Evolutionary conservation across 192 early-diverging fungal genomes (phyloP).

Genomic region (Coemansia sp.): DNA sequence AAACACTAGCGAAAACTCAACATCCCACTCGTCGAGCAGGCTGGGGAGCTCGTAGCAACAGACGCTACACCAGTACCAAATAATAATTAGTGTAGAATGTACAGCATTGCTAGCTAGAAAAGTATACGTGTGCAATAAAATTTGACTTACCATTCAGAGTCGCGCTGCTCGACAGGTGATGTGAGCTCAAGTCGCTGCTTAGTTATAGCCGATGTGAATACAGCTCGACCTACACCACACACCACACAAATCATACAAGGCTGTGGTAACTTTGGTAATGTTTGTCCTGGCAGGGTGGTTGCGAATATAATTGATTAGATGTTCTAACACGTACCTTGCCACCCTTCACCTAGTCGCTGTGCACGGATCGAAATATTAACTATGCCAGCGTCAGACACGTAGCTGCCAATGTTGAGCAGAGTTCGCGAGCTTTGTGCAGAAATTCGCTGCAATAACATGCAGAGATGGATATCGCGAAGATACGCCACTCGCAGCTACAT

Average conservation of each 20-base stretch:
- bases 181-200: conserved; percentile 5
- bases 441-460: conserved; percentile 28
- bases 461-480: conserved; percentile 44
- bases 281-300: background rate
- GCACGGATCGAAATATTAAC: conserved; percentile 19
- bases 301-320: background rate
- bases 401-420: conserved; percentile 13
- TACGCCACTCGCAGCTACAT: conserved; percentile 28
- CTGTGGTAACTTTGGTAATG: background rate
- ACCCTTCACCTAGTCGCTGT: conserved; percentile 28
- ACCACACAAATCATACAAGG: background rate
- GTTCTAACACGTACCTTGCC: conserved; percentile 21
- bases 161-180: conserved; percentile 7
- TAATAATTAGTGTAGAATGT: background rate
- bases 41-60: conserved; percentile 23
- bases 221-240: conserved; percentile 16
- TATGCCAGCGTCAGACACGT: conserved; percentile 14
- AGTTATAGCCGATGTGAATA: conserved; percentile 10
- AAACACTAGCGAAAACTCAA: conserved; percentile 26
- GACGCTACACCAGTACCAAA: conserved; percentile 14
- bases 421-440: background rate
- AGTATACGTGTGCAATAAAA: background rate
- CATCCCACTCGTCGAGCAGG: conserved; percentile 30
- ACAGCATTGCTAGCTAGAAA: background rate
- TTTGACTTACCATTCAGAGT: conserved; percentile 17